Conservation (phyloP, 208 protist genomes). For the Novymonas esmeraldas region DNA sequence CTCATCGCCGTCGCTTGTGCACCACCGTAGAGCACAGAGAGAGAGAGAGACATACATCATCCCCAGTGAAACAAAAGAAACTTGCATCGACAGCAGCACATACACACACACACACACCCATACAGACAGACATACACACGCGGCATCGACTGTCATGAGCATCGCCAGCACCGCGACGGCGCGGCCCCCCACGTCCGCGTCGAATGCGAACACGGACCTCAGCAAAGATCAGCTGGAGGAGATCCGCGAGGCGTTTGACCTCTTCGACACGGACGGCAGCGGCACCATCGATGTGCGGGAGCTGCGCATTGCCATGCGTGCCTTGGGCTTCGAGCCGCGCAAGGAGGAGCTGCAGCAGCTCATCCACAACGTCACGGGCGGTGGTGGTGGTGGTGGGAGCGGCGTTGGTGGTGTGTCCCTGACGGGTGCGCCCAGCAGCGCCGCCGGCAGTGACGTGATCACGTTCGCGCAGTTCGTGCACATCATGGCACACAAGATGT, state of each 20-base stretch:
- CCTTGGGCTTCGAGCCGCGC: conserved; percentile 95
- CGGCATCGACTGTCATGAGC: conserved; percentile 6
- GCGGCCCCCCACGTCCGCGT: conserved; percentile 6
- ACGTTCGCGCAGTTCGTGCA: conserved; percentile 87
- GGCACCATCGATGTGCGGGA: conserved; percentile 94
- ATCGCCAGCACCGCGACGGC: background rate
- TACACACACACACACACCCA: background rate
- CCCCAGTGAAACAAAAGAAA: conserved; percentile 6
- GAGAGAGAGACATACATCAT: background rate
- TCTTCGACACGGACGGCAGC: conserved; percentile 97
- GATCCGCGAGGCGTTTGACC: conserved; percentile 96
- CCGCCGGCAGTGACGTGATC: conserved; percentile 43
- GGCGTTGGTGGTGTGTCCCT: background rate
- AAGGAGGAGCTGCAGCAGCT: conserved; percentile 94
- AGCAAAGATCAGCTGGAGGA: conserved; percentile 90
- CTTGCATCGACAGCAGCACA: background rate
- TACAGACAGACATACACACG: conserved; percentile 12
- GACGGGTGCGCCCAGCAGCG: background rate
- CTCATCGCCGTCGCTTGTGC: background rate
- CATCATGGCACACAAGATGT: conserved; percentile 91
- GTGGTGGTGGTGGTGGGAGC: background rate
- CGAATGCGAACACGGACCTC: conserved; percentile 38
- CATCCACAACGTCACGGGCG: conserved; percentile 33
- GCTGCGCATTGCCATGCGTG: conserved; percentile 94
- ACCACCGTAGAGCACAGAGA: background rate